Evolutionary conservation across 805 yeast genomes (phyloP).

Genomic region (Nakazawaea siamensis): DNA sequence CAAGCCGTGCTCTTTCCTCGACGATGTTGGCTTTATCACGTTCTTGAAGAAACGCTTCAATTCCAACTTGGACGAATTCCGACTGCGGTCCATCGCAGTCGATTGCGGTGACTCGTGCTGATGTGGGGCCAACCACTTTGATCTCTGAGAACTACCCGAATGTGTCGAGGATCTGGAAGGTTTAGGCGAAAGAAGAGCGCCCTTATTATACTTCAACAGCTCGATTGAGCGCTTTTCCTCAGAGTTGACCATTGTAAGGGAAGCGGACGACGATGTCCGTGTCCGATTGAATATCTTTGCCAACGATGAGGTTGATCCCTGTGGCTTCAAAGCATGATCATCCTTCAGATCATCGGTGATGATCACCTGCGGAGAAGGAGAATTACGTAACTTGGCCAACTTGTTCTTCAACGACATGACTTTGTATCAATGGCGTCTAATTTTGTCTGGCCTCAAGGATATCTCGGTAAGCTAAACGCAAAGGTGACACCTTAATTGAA

Average conservation of each 20-base stretch:
- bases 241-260: slow-evolving; percentile 1
- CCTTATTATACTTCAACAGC: slow-evolving; percentile 2
- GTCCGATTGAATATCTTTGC: slow-evolving; percentile 8
- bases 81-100: not conserved
- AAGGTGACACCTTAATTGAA: too few relatives aligned
- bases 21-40: slow-evolving; percentile 10
- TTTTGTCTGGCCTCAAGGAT: too few relatives aligned
- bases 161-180: slow-evolving; percentile 5
- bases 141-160: slow-evolving; percentile 4
- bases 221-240: slow-evolving; percentile 5
- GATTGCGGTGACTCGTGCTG: not conserved
- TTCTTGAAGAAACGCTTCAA: slow-evolving; percentile 38
- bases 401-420: slow-evolving; percentile 7
- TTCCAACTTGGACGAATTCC: slow-evolving; percentile 17
- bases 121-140: slow-evolving; percentile 6
- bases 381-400: slow-evolving; percentile 1
- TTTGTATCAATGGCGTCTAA: too few relatives aligned
- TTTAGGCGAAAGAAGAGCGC: slow-evolving; percentile 7
- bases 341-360: not conserved
- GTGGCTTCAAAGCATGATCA: not conserved
- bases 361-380: slow-evolving; percentile 7
- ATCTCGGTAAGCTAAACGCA: too few relatives aligned
- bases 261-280: slow-evolving; percentile 2
- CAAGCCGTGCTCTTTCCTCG: slow-evolving; percentile 1
- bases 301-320: slow-evolving; percentile 5